Evolutionary conservation across 805 yeast species (phyloP), one percentile per base, ranked within the genome.

Genomic region (Lipomyces anomalus): DNA sequence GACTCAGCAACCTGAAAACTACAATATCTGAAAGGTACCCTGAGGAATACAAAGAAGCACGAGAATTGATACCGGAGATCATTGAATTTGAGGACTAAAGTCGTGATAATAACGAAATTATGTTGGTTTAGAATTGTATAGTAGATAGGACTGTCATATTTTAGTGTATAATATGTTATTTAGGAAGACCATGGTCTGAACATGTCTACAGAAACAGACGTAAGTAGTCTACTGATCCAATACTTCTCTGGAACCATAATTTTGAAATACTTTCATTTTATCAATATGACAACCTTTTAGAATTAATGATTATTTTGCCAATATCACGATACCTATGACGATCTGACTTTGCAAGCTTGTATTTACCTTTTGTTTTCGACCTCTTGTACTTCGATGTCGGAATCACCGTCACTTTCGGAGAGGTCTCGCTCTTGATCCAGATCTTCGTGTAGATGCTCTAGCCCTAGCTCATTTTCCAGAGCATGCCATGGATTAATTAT

Each of bases 31-130:
- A 42, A 13, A 37, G 40, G 36, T 37, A 50, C 28, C 40, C 47
- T 13, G 47, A 32, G 7, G 53, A 48, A 33, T 50, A 40, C 17
- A 36, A 23, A 13, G 22, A 33, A 20, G 55, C 55, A 4, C 39
- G 55, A 16, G 53, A 48, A 34, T 28, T 40, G 24, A 34, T 48
- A 29, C 55, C 55, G 33, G 55, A 50, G 42, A 50, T 50, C n/a
- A 48, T 50, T 21, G 55, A 50, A 24, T 35, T 9, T 6, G 53
- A 50, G 35, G 53, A 44, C 22, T 46, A 30, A 30, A 18, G 33
- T 3, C n/a, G n/a, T n/a, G n/a, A n/a, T n/a, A n/a, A n/a, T n/a
- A n/a, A n/a, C n/a, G n/a, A n/a, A n/a, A n/a, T n/a, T n/a, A n/a
- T n/a, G n/a, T n/a, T n/a, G n/a, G n/a, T n/a, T n/a, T n/a, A n/a